Evolutionary conservation across 306 rosid genomes (phyloP).

Genomic region (Cucurbita pepo): DNA sequence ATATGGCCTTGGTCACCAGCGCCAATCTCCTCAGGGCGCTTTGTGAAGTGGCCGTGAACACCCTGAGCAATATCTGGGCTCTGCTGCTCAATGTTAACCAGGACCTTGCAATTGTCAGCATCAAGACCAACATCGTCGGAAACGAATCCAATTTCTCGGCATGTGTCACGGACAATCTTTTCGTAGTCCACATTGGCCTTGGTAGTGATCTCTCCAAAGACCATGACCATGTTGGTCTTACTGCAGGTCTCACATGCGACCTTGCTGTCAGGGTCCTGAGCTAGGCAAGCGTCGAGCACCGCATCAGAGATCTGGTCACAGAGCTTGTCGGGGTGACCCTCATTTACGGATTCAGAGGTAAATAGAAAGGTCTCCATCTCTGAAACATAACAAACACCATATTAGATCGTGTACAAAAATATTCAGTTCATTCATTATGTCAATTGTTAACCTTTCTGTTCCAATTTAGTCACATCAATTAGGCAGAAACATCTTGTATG

Average conservation of each 20-base stretch:
- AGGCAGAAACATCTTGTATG: background rate
- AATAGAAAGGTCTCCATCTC: conserved; percentile 85
- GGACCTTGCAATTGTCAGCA: conserved; percentile 97
- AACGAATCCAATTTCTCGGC: conserved; percentile 82
- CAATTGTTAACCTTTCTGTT: no score
- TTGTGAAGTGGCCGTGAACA: conserved; percentile 98
- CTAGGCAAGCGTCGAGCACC: conserved; percentile 95
- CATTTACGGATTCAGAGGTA: conserved; percentile 94
- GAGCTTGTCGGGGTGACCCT: conserved; percentile 99
- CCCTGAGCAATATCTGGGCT: conserved; percentile 99
- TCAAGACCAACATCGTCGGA: conserved; percentile 95
- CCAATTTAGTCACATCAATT: background rate
- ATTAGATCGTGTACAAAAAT: conserved; percentile 3
- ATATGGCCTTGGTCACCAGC: conserved; percentile 99
- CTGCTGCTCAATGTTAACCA: conserved; percentile 98
- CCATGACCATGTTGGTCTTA: conserved; percentile 99
- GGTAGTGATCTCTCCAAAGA: conserved; percentile 97
- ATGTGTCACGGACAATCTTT: conserved; percentile 87
- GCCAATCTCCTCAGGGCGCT: conserved; percentile 98
- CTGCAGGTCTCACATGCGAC: conserved; percentile 99
- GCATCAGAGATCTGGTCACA: conserved; percentile 99
- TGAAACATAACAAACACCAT: conserved; percentile 30
- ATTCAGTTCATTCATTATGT: background rate
- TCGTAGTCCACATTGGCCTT: conserved; percentile 92
- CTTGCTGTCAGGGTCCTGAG: conserved; percentile 96